These are phyloP conservation scores for Polygonum aviculare DNA, from an alignment of 148 eudicot species.

Conservation along the genomic window DNA sequence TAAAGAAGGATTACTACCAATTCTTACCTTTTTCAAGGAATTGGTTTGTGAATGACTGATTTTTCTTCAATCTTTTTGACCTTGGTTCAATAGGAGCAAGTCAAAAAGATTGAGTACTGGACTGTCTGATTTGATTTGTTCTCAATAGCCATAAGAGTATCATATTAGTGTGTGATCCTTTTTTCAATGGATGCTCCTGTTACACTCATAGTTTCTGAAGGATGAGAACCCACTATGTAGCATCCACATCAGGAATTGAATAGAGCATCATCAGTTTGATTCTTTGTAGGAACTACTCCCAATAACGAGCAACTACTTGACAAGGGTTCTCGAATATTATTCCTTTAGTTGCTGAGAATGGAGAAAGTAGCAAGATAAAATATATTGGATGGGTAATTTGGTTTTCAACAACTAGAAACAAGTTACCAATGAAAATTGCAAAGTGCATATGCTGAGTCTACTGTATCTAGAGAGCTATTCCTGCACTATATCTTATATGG, in stretches of 20 bases:
- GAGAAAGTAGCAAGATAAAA: slow-evolving; percentile 1
- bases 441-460: background rate
- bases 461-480: background rate
- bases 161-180: too few species aligned
- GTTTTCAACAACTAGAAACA: background rate
- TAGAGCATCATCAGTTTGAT: background rate
- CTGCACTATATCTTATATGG: background rate
- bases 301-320: background rate
- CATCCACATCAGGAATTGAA: background rate
- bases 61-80: too few species aligned
- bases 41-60: too few species aligned
- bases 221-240: background rate
- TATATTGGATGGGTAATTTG: background rate
- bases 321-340: background rate
- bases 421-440: background rate
- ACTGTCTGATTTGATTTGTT: too few species aligned
- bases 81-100: too few species aligned
- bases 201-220: slow-evolving; percentile 2
- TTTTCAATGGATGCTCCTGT: background rate
- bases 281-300: too few species aligned
- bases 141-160: too few species aligned
- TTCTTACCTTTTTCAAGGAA: too few species aligned
- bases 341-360: background rate
- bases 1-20: too few species aligned
- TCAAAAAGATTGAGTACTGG: too few species aligned